These are phyloP conservation scores for Pistacia vera DNA, from an alignment of 345 rosid species.

Conservation along the genomic window DNA sequence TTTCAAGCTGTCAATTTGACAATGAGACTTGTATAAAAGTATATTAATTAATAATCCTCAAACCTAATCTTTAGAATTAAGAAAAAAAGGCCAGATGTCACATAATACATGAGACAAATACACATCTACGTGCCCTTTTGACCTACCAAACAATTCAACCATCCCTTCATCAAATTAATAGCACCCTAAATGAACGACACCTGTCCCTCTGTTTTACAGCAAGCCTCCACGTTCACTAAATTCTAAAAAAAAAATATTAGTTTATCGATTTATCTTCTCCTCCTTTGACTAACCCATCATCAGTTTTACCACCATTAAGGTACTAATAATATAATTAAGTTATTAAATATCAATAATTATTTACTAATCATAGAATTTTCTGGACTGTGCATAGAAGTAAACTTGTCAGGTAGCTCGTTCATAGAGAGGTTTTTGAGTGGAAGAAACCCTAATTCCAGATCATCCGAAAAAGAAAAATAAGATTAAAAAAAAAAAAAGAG, in stretches of 20 bases:
- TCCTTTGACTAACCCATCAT: no score
- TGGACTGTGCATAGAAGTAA: not conserved
- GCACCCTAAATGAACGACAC: no score
- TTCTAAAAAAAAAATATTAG: not conserved
- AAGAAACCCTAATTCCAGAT: constrained; percentile 49
- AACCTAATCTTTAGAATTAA: not conserved
- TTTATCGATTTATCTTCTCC: no score
- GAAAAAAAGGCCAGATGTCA: constrained; percentile 14
- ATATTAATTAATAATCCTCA: not conserved
- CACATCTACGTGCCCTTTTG: constrained; percentile 31
- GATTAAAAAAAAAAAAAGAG: no score
- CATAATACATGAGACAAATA: not conserved
- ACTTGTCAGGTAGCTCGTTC: not conserved
- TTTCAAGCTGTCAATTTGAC: no score
- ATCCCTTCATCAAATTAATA: not conserved
- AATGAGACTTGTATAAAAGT: no score
- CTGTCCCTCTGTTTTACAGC: not conserved
- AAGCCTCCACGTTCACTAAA: constrained; percentile 41
- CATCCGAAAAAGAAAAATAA: not conserved
- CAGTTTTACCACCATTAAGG: no score
- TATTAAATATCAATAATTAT: no score
- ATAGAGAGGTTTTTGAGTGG: constrained; percentile 43
- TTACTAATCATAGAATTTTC: no score
- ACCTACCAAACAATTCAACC: constrained; percentile 29
- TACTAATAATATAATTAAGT: no score